These are phyloP conservation scores for Syzygium grande DNA, from an alignment of 345 rosid genomes.

Conservation along the genomic window DNA sequence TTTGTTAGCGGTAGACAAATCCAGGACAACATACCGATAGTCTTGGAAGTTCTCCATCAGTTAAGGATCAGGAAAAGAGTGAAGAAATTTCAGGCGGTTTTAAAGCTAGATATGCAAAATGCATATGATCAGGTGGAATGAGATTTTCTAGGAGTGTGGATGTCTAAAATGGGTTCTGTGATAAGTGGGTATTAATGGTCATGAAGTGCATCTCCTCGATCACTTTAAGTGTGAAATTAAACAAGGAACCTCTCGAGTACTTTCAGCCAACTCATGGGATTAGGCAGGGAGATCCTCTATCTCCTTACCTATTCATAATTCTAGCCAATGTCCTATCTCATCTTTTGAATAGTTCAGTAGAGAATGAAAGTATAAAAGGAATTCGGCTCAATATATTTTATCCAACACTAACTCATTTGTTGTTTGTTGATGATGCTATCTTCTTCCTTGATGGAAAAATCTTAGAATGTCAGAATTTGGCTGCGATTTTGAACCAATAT, in stretches of 20 bases:
- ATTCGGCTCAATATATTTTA: neutral
- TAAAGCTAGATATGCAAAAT: neutral
- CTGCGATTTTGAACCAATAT: neutral
- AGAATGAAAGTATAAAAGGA: neutral
- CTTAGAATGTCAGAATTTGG: neutral
- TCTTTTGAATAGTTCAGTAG: neutral
- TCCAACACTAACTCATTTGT: neutral
- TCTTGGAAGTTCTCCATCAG: neutral
- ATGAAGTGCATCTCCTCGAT: neutral
- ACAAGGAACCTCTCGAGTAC: neutral
- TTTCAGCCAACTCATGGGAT: neutral
- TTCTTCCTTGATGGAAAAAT: neutral
- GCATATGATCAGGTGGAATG: neutral
- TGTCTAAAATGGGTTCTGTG: neutral
- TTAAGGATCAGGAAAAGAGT: neutral
- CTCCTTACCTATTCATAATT: neutral
- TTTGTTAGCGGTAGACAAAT: too few relatives aligned
- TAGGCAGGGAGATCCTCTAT: neutral
- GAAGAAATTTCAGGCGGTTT: neutral
- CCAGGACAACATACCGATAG: too few relatives aligned
- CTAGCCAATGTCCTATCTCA: neutral
- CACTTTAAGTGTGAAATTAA: neutral
- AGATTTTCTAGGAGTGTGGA: neutral
- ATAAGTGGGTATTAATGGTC: neutral
- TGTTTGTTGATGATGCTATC: neutral